Evolutionary conservation across 495 filamentous ascomycete genomes (phyloP).

Genomic region (Gamarada debralockiae): DNA sequence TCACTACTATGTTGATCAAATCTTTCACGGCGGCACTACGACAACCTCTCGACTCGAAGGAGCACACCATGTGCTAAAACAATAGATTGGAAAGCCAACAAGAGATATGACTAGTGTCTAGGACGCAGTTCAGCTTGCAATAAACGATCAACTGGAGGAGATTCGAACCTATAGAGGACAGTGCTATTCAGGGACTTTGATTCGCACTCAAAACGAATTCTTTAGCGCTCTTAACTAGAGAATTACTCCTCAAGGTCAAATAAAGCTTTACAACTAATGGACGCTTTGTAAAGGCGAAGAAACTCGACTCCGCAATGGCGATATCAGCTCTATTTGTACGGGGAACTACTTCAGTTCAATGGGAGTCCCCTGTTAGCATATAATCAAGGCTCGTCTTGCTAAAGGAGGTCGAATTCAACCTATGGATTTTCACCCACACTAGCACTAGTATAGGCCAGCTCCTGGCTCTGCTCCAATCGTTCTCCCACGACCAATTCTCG

Average conservation of each 20-base stretch:
- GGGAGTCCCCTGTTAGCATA: constrained; percentile 3
- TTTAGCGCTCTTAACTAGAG: neutral
- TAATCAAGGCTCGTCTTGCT: neutral
- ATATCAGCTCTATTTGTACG: neutral
- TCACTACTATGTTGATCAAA: neutral
- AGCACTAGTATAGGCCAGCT: neutral
- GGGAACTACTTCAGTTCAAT: neutral
- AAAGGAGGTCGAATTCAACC: neutral
- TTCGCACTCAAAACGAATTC: neutral
- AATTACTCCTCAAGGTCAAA: neutral
- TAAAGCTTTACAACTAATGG: neutral
- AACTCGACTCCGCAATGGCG: neutral
- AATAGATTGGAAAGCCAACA: neutral
- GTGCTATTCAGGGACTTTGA: no score
- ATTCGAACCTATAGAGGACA: neutral
- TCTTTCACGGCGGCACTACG: neutral
- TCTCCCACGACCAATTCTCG: neutral
- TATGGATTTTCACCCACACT: constrained; percentile 3
- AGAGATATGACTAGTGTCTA: neutral
- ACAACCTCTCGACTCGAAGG: constrained; percentile 5
- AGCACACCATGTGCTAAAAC: neutral
- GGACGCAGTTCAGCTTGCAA: neutral
- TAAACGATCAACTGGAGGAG: neutral
- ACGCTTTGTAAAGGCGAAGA: neutral
- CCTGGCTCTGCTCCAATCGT: neutral